These are phyloP conservation scores for Gossypium anomalum DNA, from an alignment of 345 rosid species.

Conservation along the genomic window DNA sequence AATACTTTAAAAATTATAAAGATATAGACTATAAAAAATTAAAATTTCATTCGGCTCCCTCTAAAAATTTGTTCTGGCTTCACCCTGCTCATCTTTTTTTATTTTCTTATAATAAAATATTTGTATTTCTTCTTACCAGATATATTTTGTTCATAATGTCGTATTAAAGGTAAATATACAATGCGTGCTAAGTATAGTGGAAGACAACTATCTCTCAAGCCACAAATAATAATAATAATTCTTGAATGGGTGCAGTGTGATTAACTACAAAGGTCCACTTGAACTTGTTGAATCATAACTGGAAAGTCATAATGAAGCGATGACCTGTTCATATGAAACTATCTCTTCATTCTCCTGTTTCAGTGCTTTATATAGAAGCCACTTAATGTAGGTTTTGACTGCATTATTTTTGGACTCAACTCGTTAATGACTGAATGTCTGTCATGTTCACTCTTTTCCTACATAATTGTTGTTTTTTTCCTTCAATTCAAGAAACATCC, in stretches of 20 bases:
- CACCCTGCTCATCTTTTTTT: neutral
- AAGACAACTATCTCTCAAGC: neutral
- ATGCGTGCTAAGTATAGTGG: neutral
- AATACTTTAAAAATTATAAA: no score
- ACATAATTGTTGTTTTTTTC: neutral
- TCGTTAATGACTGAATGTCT: neutral
- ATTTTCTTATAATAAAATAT: neutral
- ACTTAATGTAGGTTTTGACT: slow-evolving; percentile 6
- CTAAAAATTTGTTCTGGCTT: no score
- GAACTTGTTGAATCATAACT: slow-evolving; percentile 5
- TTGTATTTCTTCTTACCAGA: neutral
- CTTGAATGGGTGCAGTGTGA: slow-evolving; percentile 1
- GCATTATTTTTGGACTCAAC: neutral
- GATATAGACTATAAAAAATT: no score
- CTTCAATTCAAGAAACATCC: neutral
- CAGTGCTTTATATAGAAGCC: neutral
- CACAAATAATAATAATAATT: neutral
- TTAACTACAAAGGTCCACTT: slow-evolving; percentile 7
- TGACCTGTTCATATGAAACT: slow-evolving; percentile 8
- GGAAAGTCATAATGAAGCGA: neutral
- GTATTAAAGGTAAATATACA: neutral
- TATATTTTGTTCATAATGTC: neutral
- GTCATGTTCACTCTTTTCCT: neutral
- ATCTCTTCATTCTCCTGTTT: slow-evolving; percentile 4
- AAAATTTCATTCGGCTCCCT: no score